A percentile compares a stretch with the other conserved stretches of the same genome.
These are phyloP conservation scores for Rubia balearica DNA, from an alignment of 305 asterid genomes.

Conservation along the genomic window DNA sequence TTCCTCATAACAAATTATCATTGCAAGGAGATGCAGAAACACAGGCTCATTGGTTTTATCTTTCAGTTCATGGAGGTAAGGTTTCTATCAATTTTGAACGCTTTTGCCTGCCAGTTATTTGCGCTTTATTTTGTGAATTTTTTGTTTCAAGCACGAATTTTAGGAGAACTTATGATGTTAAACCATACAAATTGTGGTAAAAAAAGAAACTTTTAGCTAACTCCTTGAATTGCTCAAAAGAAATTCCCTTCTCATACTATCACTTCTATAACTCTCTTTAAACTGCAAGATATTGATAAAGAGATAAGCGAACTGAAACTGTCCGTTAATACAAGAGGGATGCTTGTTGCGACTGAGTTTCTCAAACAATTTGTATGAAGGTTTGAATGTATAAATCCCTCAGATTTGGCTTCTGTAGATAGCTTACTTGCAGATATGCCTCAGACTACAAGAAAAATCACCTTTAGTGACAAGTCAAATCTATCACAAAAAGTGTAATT, in stretches of 20 bases:
- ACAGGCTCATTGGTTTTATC: conserved; percentile 75
- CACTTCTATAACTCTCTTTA: conserved; percentile 5
- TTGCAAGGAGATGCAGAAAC: conserved; percentile 97
- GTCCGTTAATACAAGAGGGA: conserved; percentile 89
- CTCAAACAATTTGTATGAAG: conserved; percentile 92
- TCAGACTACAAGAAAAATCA: too few species aligned
- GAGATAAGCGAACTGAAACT: conserved; percentile 87
- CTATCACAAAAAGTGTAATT: too few species aligned
- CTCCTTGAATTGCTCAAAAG: not conserved
- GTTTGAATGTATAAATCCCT: too few species aligned
- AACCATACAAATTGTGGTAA: not conserved
- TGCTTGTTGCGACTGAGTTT: conserved; percentile 96
- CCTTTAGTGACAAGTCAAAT: too few species aligned
- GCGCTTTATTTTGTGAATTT: not conserved
- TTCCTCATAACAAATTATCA: conserved; percentile 91
- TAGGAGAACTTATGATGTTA: not conserved
- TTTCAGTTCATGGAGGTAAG: conserved; percentile 97
- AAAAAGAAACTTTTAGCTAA: too few species aligned
- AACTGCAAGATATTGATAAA: conserved; percentile 85
- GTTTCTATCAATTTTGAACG: conserved; percentile 8
- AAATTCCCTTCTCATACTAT: not conserved
- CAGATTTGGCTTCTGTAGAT: too few species aligned
- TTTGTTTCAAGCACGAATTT: not conserved
- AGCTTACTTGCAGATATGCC: too few species aligned
- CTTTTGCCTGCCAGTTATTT: not conserved